These are phyloP conservation scores for Populus hybrid DNA, from an alignment of 441 rosid species.

Conservation along the genomic window DNA sequence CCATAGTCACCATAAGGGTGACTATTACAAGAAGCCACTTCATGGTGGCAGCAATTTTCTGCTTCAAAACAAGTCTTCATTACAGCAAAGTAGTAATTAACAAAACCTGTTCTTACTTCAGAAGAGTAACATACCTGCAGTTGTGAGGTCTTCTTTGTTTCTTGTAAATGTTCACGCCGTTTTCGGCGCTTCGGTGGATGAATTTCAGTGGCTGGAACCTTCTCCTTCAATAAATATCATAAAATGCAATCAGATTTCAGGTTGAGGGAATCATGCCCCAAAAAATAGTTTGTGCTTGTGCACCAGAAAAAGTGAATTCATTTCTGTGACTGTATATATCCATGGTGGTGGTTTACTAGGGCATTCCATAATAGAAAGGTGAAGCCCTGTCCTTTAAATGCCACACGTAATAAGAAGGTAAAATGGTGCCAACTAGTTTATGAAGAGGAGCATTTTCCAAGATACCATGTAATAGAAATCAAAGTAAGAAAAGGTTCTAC, in stretches of 20 bases:
- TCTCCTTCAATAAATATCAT: constrained; percentile 43
- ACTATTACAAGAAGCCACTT: constrained; percentile 46
- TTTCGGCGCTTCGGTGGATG: constrained; percentile 59
- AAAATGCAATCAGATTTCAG: constrained; percentile 13
- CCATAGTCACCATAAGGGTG: constrained; percentile 30
- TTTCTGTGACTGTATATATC: not conserved
- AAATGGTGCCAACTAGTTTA: not conserved
- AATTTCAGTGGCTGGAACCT: constrained; percentile 45
- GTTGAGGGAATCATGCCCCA: not conserved
- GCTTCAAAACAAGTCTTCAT: constrained; percentile 24
- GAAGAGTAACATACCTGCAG: constrained; percentile 44
- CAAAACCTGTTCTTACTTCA: not conserved
- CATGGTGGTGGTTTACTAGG: not conserved
- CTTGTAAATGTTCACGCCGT: constrained; percentile 54
- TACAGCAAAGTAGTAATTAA: constrained; percentile 1
- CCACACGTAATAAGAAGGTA: not conserved
- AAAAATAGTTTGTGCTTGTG: not conserved
- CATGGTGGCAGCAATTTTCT: constrained; percentile 45
- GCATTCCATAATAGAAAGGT: not conserved
- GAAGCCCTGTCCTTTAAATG: constrained; percentile 2
- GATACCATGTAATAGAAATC: not conserved
- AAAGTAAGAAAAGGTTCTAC: not conserved
- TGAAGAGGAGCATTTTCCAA: not conserved
- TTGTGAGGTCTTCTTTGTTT: constrained; percentile 44
- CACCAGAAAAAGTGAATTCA: not conserved